Conservation (phyloP, 1,284 basidiomycete genomes). For the Pisolithus thermaeus region DNA sequence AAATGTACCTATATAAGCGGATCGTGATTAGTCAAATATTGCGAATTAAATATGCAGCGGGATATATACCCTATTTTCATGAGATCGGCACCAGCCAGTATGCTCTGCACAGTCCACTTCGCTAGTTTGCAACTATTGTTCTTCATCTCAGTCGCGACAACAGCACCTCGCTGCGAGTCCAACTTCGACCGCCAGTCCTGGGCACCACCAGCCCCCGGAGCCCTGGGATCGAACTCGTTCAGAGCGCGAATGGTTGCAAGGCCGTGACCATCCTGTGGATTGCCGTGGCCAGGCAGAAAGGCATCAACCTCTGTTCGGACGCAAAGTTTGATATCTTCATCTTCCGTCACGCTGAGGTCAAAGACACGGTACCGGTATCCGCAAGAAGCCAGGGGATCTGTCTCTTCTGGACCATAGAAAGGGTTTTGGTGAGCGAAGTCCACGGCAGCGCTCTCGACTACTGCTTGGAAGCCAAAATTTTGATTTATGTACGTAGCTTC, state of each 20-base stretch:
- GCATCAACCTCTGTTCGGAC: slow-evolving; percentile 97
- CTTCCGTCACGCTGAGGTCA: slow-evolving; percentile 85
- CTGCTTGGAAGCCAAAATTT: slow-evolving; percentile 97
- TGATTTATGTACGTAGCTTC: slow-evolving; percentile 99
- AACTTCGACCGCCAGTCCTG: slow-evolving; percentile 97
- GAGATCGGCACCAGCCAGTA: slow-evolving; percentile 92
- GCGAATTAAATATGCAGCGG: slow-evolving; percentile 8
- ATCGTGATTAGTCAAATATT: slow-evolving; percentile 1
- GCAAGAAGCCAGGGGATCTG: slow-evolving; percentile 91
- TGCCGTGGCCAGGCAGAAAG: slow-evolving; percentile 63
- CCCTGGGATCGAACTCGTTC: slow-evolving; percentile 95
- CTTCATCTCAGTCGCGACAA: slow-evolving; percentile 99
- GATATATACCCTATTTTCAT: slow-evolving; percentile 92
- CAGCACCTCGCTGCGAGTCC: slow-evolving; percentile 94
- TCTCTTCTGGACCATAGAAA: slow-evolving; percentile 94
- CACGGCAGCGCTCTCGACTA: slow-evolving; percentile 66
- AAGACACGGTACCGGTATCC: slow-evolving; percentile 97
- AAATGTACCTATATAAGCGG: slow-evolving; percentile 65
- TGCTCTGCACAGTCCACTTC: slow-evolving; percentile 94
- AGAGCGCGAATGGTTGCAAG: slow-evolving; percentile 91
- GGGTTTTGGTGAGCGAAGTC: slow-evolving; percentile 87
- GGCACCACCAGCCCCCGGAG: slow-evolving; percentile 86
- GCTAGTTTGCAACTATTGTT: slow-evolving; percentile 99
- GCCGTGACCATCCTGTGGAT: slow-evolving; percentile 68
- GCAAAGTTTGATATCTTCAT: slow-evolving; percentile 88